A percentile compares a stretch with the other conserved stretches of the same genome.
Evolutionary conservation across 257 asterid genomes (phyloP).

Genomic region (Jacaranda copaia): DNA sequence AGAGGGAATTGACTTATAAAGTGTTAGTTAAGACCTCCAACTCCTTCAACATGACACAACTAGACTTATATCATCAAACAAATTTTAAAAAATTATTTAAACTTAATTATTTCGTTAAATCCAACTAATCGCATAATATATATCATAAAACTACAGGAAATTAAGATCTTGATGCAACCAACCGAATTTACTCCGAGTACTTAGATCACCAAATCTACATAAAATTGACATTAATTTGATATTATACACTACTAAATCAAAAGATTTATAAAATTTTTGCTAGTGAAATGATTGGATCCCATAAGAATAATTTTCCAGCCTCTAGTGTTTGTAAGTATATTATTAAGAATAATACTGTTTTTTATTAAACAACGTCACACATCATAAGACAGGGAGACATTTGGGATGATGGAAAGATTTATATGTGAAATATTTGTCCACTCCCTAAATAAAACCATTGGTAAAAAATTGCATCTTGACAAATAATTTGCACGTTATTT

Average conservation of each 20-base stretch:
- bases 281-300: slow-evolving; percentile 20
- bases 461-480: slow-evolving; percentile 1
- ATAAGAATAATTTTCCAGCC: neutral
- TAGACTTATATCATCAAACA: no score
- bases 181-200: neutral
- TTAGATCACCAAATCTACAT: slow-evolving; percentile 5
- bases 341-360: neutral
- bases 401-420: slow-evolving; percentile 25
- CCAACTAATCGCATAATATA: neutral
- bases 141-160: neutral
- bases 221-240: slow-evolving; percentile 4
- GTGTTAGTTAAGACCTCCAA: no score
- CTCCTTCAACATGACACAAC: no score
- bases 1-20: no score
- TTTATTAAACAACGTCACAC: slow-evolving; percentile 8
- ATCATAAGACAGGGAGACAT: slow-evolving; percentile 6
- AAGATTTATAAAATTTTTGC: neutral
- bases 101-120: no score
- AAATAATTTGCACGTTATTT: slow-evolving; percentile 28
- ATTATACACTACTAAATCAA: neutral
- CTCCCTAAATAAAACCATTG: slow-evolving; percentile 7
- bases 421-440: slow-evolving; percentile 22
- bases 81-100: no score
- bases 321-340: neutral
- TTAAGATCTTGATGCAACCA: neutral